A percentile compares a stretch with the other conserved stretches of the same genome.
Evolutionary conservation across 2,329 filamentous ascomycete species (phyloP).

Genomic region (Ophiostoma montium): DNA sequence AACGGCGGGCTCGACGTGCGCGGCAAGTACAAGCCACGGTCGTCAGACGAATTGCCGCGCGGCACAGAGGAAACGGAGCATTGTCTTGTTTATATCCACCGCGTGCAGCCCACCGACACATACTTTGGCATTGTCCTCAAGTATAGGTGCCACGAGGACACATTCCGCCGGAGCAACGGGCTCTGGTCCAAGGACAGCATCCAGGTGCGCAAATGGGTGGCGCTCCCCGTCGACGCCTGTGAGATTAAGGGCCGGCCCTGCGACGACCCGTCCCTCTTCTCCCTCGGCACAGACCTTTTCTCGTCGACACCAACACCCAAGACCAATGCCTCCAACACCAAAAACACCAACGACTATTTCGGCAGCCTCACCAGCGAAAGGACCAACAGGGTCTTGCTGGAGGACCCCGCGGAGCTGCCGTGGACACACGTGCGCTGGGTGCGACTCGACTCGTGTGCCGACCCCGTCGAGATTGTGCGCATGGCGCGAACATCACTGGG

Average conservation of each 20-base stretch:
- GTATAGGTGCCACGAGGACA: constrained; percentile 73
- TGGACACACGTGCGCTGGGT: constrained; percentile 92
- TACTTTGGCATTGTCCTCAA: constrained; percentile 82
- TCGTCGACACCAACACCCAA: constrained; percentile 35
- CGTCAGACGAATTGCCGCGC: constrained; percentile 45
- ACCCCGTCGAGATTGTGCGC: constrained; percentile 73
- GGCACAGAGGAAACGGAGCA: constrained; percentile 42
- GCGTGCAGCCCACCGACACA: constrained; percentile 69
- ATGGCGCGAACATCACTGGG: constrained; percentile 69
- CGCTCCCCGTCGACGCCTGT: constrained; percentile 82
- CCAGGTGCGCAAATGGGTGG: constrained; percentile 65
- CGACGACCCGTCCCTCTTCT: constrained; percentile 33
- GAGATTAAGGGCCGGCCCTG: constrained; percentile 62
- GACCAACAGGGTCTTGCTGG: constrained; percentile 14
- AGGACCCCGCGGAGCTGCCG: constrained; percentile 39
- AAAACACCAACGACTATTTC: constrained; percentile 6
- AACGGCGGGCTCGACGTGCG: constrained; percentile 42
- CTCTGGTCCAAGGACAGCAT: constrained; percentile 92
- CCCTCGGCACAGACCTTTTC: constrained; percentile 35
- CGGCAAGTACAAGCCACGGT: constrained; percentile 49
- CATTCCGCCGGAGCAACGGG: constrained; percentile 75
- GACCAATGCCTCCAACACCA: neutral
- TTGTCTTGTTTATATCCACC: constrained; percentile 80
- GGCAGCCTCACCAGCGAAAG: constrained; percentile 1
- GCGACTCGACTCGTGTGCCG: constrained; percentile 51